These are phyloP conservation scores for Tolypocladium inflatum DNA, from an alignment of 2,329 filamentous ascomycete genomes.

Conservation along the genomic window DNA sequence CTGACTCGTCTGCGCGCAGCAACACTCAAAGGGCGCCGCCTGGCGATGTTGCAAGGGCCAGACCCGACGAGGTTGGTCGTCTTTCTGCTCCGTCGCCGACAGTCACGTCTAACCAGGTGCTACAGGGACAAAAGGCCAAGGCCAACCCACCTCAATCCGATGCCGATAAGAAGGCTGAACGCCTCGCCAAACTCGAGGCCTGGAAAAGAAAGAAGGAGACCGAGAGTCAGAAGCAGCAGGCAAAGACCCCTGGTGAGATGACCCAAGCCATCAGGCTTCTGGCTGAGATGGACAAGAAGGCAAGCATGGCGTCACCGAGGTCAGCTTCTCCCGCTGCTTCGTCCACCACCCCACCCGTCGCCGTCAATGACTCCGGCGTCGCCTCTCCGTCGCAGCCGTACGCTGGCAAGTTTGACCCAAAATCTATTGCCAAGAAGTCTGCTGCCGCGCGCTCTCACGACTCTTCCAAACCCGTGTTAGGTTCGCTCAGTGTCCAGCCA, in stretches of 20 bases:
- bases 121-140: constrained; percentile 41
- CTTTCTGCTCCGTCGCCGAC: not conserved
- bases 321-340: constrained; percentile 41
- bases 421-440: constrained; percentile 74
- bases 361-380: constrained; percentile 30
- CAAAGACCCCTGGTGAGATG: constrained; percentile 39
- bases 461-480: constrained; percentile 38
- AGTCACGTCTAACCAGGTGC: constrained; percentile 12
- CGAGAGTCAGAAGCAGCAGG: constrained; percentile 62
- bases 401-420: constrained; percentile 76
- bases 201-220: constrained; percentile 89
- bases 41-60: constrained; percentile 37
- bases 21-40: constrained; percentile 44
- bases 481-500: constrained; percentile 32
- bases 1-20: constrained; percentile 58
- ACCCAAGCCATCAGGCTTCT: constrained; percentile 58
- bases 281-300: constrained; percentile 65
- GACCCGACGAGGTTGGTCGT: constrained; percentile 47
- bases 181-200: constrained; percentile 72
- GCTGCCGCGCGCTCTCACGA: constrained; percentile 48
- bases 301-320: constrained; percentile 34
- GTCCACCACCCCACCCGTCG: constrained; percentile 39
- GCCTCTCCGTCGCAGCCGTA: constrained; percentile 50
- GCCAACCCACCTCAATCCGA: constrained; percentile 48
- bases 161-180: constrained; percentile 66